These are phyloP conservation scores for Ceratobasidium theobromae DNA, from an alignment of 1,284 basidiomycete genomes.

Conservation along the genomic window DNA sequence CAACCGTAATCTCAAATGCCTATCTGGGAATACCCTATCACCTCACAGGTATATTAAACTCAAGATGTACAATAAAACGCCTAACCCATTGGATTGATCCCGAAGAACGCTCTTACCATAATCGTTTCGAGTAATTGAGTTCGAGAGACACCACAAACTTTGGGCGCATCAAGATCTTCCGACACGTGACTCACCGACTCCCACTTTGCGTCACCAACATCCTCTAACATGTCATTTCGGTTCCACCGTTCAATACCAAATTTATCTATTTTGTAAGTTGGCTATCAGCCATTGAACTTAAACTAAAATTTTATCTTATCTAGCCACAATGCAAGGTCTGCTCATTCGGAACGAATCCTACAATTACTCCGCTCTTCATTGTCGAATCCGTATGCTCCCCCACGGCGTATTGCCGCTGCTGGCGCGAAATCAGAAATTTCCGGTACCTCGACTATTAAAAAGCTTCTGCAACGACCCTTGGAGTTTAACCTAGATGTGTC, in stretches of 20 bases:
- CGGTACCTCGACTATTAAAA: not conserved
- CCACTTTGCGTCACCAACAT: not conserved
- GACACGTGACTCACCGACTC: not conserved
- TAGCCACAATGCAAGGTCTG: constrained; percentile 18
- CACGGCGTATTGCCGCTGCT: not conserved
- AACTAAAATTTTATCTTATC: not conserved
- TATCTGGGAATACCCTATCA: not conserved
- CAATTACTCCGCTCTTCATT: constrained; percentile 23
- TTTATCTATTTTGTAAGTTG: constrained; percentile 25
- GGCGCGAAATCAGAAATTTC: not conserved
- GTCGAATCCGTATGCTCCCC: constrained; percentile 17
- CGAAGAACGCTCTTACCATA: not conserved
- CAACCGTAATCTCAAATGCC: not conserved
- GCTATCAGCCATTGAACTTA: not conserved
- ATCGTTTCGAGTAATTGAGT: not conserved
- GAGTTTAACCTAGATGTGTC: constrained; percentile 28
- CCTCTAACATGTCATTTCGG: constrained; percentile 23
- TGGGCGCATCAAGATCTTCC: not conserved
- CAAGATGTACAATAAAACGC: not conserved
- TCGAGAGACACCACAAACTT: no score
- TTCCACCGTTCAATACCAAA: constrained; percentile 28
- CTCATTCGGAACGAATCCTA: constrained; percentile 11
- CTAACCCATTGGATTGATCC: not conserved
- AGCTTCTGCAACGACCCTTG: not conserved
- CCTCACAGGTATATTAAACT: not conserved